phyloP scores from a whole-genome alignment of 1,284 basidiomycete genomes.

The Rhodotorula sp. region DNA sequence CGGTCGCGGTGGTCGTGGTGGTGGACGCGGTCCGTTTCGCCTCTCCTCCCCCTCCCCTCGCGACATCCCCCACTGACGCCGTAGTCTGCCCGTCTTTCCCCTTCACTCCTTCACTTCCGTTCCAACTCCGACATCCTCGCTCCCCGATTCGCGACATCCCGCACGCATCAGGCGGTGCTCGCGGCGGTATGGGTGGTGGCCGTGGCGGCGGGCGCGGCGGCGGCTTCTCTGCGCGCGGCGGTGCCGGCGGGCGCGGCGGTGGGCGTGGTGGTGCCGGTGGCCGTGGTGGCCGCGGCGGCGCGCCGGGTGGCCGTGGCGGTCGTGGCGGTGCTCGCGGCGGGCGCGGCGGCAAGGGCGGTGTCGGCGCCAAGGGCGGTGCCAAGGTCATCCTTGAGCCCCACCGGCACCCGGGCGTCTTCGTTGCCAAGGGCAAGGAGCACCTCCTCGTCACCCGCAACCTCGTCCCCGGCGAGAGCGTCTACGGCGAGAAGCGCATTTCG shows the following conservation, averaged over 20 bases:
- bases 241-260: slow-evolving; percentile 55
- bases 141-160: not conserved
- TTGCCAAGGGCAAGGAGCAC: slow-evolving; percentile 73
- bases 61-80: not conserved
- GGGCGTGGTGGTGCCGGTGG: slow-evolving; percentile 56
- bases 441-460: slow-evolving; percentile 97
- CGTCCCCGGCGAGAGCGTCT: slow-evolving; percentile 95
- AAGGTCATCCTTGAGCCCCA: slow-evolving; percentile 86
- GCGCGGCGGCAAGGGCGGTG: slow-evolving; percentile 47
- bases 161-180: not conserved
- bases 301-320: slow-evolving; percentile 4
- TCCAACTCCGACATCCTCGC: no score
- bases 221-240: slow-evolving; percentile 49
- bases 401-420: slow-evolving; percentile 80
- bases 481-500: slow-evolving; percentile 80
- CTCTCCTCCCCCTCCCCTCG: not conserved
- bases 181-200: not conserved
- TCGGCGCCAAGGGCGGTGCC: slow-evolving; percentile 71
- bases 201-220: slow-evolving; percentile 39
- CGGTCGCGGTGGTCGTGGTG: slow-evolving; percentile 42
- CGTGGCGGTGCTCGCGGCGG: slow-evolving; percentile 34
- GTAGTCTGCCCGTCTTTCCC: no score
- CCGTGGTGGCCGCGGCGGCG: slow-evolving; percentile 40
- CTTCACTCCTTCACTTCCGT: not conserved
- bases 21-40: slow-evolving; percentile 6